These are phyloP conservation scores for Melanomma pulvis-pyrius DNA, from an alignment of 495 filamentous ascomycete species.

Conservation along the genomic window DNA sequence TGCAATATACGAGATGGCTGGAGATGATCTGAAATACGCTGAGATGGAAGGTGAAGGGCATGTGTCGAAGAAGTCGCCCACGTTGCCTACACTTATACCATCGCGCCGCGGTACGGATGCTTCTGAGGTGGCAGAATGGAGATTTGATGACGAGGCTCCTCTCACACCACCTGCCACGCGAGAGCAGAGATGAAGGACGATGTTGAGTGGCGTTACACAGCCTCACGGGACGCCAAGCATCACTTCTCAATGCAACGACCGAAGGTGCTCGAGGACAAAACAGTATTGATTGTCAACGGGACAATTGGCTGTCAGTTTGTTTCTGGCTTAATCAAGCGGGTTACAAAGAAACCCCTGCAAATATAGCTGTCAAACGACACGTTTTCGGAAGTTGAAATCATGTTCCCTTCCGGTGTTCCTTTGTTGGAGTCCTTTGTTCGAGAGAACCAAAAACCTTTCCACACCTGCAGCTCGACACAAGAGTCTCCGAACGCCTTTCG, in stretches of 20 bases:
- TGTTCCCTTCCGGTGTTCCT: slow-evolving; percentile 28
- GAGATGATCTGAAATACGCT: slow-evolving; percentile 13
- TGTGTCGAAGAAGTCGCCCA: background rate
- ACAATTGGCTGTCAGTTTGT: background rate
- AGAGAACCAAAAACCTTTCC: slow-evolving; percentile 10
- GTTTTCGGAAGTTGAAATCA: slow-evolving; percentile 28
- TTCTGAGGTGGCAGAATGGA: background rate
- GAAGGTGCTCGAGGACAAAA: too few species aligned
- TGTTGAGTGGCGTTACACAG: background rate
- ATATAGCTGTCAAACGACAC: background rate
- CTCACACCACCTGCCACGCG: background rate
- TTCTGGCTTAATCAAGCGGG: background rate
- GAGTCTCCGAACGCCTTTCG: slow-evolving; percentile 6
- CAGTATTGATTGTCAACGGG: background rate
- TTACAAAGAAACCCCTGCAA: background rate
- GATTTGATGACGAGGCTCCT: slow-evolving; percentile 2
- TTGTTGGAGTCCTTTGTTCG: slow-evolving; percentile 36
- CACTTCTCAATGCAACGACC: background rate
- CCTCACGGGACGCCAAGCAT: background rate
- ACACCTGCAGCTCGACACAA: slow-evolving; percentile 6
- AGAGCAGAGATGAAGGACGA: background rate
- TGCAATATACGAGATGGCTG: slow-evolving; percentile 30
- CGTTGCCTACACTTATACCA: background rate
- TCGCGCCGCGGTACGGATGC: slow-evolving; percentile 15
- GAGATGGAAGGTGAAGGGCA: slow-evolving; percentile 30